Conservation (phyloP, 2,329 filamentous ascomycete genomes). For the Cladophialophora carrionii region DNA sequence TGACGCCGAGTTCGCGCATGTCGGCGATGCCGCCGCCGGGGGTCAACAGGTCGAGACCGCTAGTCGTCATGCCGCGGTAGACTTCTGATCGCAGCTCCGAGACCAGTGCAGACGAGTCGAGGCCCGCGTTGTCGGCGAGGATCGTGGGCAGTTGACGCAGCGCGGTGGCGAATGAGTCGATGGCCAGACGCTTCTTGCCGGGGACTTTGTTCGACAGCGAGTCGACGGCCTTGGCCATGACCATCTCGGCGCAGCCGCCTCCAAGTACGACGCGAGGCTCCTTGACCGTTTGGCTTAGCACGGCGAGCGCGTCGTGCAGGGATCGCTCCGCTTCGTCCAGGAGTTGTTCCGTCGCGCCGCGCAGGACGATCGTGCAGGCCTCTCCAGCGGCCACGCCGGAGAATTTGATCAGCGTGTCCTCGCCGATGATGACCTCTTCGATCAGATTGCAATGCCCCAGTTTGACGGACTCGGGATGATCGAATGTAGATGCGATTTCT, state of each 20-base stretch:
- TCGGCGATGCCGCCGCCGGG: conserved; percentile 91
- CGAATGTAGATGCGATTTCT: conserved; percentile 96
- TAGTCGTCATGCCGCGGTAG: conserved; percentile 91
- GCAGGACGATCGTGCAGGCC: conserved; percentile 94
- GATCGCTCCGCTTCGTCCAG: conserved; percentile 96
- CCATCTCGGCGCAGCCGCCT: conserved; percentile 96
- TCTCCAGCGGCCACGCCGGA: conserved; percentile 91
- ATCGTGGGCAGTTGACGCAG: conserved; percentile 94
- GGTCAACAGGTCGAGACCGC: conserved; percentile 83
- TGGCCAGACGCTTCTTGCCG: conserved; percentile 94
- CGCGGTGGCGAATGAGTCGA: conserved; percentile 84
- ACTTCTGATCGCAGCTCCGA: conserved; percentile 89
- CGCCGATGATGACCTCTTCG: conserved; percentile 97
- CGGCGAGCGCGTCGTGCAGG: conserved; percentile 91
- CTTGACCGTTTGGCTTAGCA: conserved; percentile 93
- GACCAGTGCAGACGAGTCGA: conserved; percentile 93
- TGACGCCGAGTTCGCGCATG: conserved; percentile 92
- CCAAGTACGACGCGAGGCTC: conserved; percentile 93
- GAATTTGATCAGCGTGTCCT: conserved; percentile 96
- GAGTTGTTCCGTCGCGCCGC: conserved; percentile 94
- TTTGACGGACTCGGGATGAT: conserved; percentile 96
- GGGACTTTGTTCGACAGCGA: conserved; percentile 89
- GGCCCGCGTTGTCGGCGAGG: conserved; percentile 92
- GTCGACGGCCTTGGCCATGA: conserved; percentile 98
- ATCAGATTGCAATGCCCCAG: conserved; percentile 93